These are phyloP conservation scores for Marasmius oreades DNA, from an alignment of 1,284 basidiomycete species.

Conservation along the genomic window DNA sequence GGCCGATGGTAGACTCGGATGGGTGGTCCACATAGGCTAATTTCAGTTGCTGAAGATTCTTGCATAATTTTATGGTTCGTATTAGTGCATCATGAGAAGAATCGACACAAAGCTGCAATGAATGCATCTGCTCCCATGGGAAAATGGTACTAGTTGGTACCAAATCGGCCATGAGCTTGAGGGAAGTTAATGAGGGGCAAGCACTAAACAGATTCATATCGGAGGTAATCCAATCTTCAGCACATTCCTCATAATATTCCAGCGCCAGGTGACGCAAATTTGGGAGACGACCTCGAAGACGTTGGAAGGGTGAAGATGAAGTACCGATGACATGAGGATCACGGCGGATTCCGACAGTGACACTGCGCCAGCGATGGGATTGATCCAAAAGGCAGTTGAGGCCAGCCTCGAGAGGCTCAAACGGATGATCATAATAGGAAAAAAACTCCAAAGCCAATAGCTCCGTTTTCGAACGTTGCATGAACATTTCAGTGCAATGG, in stretches of 20 bases:
- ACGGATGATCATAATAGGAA: not conserved
- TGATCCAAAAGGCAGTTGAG: not conserved
- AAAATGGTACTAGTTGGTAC: no score
- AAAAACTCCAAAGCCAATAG: not conserved
- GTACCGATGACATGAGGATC: not conserved
- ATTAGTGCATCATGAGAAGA: no score
- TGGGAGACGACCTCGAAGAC: not conserved
- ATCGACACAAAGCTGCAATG: no score
- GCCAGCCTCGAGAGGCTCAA: not conserved
- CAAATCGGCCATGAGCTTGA: no score
- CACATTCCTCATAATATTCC: not conserved
- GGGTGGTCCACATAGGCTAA: no score
- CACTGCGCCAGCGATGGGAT: not conserved
- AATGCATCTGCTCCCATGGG: no score
- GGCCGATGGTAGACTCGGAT: no score
- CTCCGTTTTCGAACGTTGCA: not conserved
- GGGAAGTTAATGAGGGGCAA: no score
- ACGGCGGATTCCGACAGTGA: not conserved
- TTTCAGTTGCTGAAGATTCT: no score
- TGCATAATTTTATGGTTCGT: no score
- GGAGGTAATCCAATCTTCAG: not conserved
- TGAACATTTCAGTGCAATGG: not conserved
- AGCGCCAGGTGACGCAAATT: not conserved
- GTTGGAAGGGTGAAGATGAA: not conserved
- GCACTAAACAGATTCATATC: not conserved